phyloP scores from a whole-genome alignment of 1,284 basidiomycete genomes.

The Fomitopsis betulina region DNA sequence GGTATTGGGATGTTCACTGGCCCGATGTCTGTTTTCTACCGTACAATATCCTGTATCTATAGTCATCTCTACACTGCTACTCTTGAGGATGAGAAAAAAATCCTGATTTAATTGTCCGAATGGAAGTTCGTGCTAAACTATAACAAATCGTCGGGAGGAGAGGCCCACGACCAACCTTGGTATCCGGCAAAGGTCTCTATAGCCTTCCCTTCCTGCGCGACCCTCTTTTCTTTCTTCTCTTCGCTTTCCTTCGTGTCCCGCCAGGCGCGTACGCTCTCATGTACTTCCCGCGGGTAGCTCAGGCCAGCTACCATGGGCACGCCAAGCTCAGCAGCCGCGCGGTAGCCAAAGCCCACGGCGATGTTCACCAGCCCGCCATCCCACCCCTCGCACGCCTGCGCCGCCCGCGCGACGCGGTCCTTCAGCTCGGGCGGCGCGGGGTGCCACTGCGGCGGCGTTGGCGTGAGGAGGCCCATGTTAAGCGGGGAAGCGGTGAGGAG shows the following conservation, averaged over 20 bases:
- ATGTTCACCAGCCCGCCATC: slow-evolving; percentile 59
- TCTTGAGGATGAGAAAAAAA: slow-evolving; percentile 8
- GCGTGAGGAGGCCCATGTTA: slow-evolving; percentile 86
- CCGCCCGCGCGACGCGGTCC: slow-evolving; percentile 36
- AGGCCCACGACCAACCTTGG: slow-evolving; percentile 45
- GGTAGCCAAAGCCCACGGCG: slow-evolving; percentile 71
- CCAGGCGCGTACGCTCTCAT: slow-evolving; percentile 69
- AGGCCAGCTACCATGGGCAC: slow-evolving; percentile 78
- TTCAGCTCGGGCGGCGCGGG: slow-evolving; percentile 63
- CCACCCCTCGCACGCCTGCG: slow-evolving; percentile 27
- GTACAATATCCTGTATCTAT: slow-evolving; percentile 1
- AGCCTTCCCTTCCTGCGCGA: slow-evolving; percentile 44
- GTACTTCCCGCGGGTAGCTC: slow-evolving; percentile 67
- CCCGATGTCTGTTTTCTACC: not conserved
- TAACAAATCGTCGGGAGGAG: slow-evolving; percentile 28
- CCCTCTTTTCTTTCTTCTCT: slow-evolving; percentile 34
- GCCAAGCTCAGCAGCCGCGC: slow-evolving; percentile 38
- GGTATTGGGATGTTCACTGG: not conserved
- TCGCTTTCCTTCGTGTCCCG: slow-evolving; percentile 44
- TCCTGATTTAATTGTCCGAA: not conserved
- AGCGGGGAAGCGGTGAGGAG: slow-evolving; percentile 87
- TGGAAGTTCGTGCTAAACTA: not conserved
- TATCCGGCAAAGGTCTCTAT: slow-evolving; percentile 36
- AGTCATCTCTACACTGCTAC: slow-evolving; percentile 11
- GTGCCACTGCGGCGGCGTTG: slow-evolving; percentile 77